Conservation (phyloP, 106 monocot species). For the Phalaenopsis aphrodite region DNA sequence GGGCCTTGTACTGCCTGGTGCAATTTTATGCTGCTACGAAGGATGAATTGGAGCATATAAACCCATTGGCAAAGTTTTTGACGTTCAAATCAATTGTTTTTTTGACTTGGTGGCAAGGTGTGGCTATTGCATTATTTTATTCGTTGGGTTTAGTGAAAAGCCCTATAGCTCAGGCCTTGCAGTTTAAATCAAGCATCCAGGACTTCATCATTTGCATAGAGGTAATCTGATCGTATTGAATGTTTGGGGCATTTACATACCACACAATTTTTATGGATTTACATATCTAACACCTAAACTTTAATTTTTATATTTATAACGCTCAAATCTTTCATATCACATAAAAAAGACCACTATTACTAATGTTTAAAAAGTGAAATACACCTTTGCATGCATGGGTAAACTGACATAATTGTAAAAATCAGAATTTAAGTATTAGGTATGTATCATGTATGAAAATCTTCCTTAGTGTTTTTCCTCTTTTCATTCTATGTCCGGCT, state of each 20-base stretch:
- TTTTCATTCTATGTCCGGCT: not conserved
- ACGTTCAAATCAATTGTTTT: conserved; percentile 93
- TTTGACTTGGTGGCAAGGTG: conserved; percentile 97
- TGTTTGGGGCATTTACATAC: too few species aligned
- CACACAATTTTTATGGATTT: too few species aligned
- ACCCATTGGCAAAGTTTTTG: conserved; percentile 80
- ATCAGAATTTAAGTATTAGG: too few species aligned
- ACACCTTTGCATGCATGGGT: too few species aligned
- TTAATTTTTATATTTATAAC: too few species aligned
- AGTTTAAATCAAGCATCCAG: conserved; percentile 85
- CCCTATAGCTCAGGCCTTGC: conserved; percentile 70
- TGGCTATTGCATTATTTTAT: conserved; percentile 75
- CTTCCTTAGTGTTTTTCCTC: not conserved
- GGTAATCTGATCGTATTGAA: conserved; percentile 31
- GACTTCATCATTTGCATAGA: conserved; percentile 98
- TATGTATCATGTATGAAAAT: not conserved
- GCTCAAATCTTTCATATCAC: too few species aligned
- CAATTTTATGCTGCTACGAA: conserved; percentile 81
- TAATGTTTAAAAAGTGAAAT: too few species aligned
- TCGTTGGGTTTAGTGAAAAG: conserved; percentile 71
- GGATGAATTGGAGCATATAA: conserved; percentile 72
- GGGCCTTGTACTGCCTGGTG: conserved; percentile 89
- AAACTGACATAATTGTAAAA: too few species aligned
- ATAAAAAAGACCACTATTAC: too few species aligned
- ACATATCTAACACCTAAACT: too few species aligned